Evolutionary conservation across 768 basidiomycete species (phyloP), one percentile per base, ranked within the genome.

Genomic region (Tremella fuciformis): DNA sequence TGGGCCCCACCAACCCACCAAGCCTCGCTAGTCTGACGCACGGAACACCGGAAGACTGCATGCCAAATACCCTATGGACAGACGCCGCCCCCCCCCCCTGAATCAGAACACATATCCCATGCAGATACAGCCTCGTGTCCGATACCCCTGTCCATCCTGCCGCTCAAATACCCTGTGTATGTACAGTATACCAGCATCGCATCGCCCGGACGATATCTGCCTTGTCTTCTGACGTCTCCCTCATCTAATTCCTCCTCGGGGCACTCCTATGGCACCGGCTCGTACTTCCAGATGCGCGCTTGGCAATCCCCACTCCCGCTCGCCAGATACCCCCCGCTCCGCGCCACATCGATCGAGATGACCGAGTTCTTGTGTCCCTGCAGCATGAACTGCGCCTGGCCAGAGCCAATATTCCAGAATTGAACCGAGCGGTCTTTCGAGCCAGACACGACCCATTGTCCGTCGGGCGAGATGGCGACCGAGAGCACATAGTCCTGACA

Each of bases 361-460:
- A 87, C 86, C 47, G 84, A 84, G 70, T 87, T 87, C 78, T 86
- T 80, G 71, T 78, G 82, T 55, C 88, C 86, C 75, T 97, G 93
- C 29, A 99, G 81, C 88, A 94, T 91, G 70, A 89, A 87, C 76
- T 98, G 93, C 69, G 91, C 87, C 41, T 85, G 83, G 40, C 84
- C 86, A 13, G 82, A 82, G 86, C 89, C 91, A 74, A 94, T 91
- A 76, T 93, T 90, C 73, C 73, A 78, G 66, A 78, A 78, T 60
- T 78, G 77, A 55, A 99, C 92, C 0, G 91, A 88, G 13, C 96
- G 88, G 75, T 99, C 96, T 79, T 97, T 97, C 37, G 86, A 87
- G 52, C 96, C 94, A 11, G 90, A 92, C 11, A 96, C 93, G 66
- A 98, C 87, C 89, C 91, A 88, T 64, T 89, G 85, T 3, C 89